These are phyloP conservation scores for Cardiospermum halicacabum DNA, from an alignment of 345 rosid genomes.

Conservation along the genomic window DNA sequence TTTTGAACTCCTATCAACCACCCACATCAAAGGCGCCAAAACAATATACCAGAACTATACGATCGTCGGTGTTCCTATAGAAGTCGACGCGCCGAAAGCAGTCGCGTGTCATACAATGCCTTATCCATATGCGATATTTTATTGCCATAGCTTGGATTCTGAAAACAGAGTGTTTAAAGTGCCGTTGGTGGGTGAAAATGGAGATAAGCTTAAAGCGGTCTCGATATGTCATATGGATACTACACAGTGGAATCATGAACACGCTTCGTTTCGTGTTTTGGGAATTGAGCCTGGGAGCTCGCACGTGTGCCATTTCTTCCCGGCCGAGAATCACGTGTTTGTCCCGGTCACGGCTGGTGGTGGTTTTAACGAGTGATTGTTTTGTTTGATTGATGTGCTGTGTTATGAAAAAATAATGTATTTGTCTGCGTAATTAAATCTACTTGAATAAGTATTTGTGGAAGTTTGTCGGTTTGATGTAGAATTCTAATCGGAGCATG, in stretches of 20 bases:
- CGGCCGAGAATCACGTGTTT: constrained; percentile 30
- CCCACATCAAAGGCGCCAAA: constrained; percentile 17
- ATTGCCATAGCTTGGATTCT: constrained; percentile 36
- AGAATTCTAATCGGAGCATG: too few relatives aligned
- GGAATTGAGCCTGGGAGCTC: constrained; percentile 32
- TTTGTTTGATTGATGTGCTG: background rate
- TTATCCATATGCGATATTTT: constrained; percentile 33
- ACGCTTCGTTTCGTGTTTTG: constrained; percentile 31
- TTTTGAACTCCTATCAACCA: constrained; percentile 20
- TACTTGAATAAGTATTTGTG: too few relatives aligned
- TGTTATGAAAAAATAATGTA: too few relatives aligned
- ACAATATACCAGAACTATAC: constrained; percentile 33
- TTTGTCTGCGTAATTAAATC: too few relatives aligned
- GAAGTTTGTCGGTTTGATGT: too few relatives aligned
- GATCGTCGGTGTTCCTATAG: constrained; percentile 13
- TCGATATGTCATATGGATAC: constrained; percentile 53
- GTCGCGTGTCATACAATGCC: constrained; percentile 40
- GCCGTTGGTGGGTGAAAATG: constrained; percentile 31
- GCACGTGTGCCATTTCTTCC: constrained; percentile 44
- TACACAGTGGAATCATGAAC: constrained; percentile 33
- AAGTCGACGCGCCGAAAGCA: constrained; percentile 25
- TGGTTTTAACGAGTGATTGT: background rate
- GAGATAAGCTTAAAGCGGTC: constrained; percentile 31
- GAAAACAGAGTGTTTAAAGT: constrained; percentile 31
- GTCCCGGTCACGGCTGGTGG: constrained; percentile 17